These are phyloP conservation scores for Vararia minispora DNA, from an alignment of 768 basidiomycete genomes.

Conservation along the genomic window DNA sequence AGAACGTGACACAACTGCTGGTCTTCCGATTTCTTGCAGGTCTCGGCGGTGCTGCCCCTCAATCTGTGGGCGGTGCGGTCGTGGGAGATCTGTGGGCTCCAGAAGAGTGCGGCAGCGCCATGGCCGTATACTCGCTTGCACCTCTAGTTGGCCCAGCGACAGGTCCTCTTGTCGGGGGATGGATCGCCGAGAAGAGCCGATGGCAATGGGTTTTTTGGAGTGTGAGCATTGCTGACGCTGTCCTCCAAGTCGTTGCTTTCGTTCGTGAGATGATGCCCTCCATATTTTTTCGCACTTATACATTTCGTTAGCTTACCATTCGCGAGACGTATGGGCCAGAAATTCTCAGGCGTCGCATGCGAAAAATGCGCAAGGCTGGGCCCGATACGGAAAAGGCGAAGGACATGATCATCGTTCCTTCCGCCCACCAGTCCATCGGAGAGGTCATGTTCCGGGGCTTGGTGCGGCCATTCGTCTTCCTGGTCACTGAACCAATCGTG, in stretches of 20 bases:
- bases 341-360: no score
- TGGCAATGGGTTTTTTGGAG: constrained; percentile 78
- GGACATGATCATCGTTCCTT: background rate
- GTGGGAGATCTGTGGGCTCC: constrained; percentile 50
- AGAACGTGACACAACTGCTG: constrained; percentile 40
- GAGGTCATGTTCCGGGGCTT: constrained; percentile 38
- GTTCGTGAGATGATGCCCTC: constrained; percentile 47
- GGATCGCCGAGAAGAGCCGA: constrained; percentile 49
- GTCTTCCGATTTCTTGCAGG: constrained; percentile 56
- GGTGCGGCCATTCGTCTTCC: constrained; percentile 52
- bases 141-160: constrained; percentile 56
- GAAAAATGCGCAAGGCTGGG: no score
- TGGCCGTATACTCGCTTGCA: constrained; percentile 52
- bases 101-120: constrained; percentile 52
- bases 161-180: constrained; percentile 53
- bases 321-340: background rate
- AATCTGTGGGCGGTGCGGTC: constrained; percentile 53
- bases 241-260: constrained; percentile 42
- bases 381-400: no score
- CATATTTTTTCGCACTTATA: background rate
- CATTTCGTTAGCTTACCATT: constrained; percentile 12
- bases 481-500: constrained; percentile 47
- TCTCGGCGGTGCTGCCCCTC: constrained; percentile 54
- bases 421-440: constrained; percentile 39
- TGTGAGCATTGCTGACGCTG: constrained; percentile 43